Evolutionary conservation across 208 protist species (phyloP).

Genomic region (Borovskyia barvae): DNA sequence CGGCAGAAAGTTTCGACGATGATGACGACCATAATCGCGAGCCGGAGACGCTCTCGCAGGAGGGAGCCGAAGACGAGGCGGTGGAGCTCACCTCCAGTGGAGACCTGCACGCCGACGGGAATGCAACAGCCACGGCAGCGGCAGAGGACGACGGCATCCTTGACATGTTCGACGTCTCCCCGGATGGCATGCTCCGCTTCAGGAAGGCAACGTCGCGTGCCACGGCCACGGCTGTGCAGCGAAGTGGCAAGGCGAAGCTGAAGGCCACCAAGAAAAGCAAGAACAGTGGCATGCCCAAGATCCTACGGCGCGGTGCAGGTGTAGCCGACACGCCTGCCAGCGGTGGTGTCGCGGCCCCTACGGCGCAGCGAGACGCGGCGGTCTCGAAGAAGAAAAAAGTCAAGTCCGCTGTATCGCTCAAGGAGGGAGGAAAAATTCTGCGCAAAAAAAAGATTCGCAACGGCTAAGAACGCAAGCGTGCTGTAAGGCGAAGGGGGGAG

Average conservation of each 20-base stretch:
- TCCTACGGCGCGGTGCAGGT: conserved; percentile 35
- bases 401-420: neutral
- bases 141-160: neutral
- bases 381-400: conserved; percentile 3
- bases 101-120: conserved; percentile 11
- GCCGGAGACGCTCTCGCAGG: conserved; percentile 1
- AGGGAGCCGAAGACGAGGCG: conserved; percentile 6
- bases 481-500: neutral
- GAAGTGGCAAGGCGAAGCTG: neutral
- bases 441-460: conserved; percentile 8
- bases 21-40: conserved; percentile 25
- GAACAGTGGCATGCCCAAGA: conserved; percentile 18
- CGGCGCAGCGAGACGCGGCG: neutral
- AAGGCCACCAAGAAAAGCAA: conserved; percentile 4
- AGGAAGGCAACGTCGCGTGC: conserved; percentile 3
- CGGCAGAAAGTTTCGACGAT: conserved; percentile 20
- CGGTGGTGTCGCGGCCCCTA: no score
- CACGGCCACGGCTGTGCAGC: neutral
- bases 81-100: conserved; percentile 12
- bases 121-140: conserved; percentile 5
- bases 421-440: neutral
- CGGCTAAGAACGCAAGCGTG: conserved; percentile 4
- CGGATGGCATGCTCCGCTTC: conserved; percentile 21
- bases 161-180: conserved; percentile 15
- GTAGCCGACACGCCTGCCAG: neutral